Base-by-base conservation (phyloP, 768 basidiomycete genomes). In the Phlebiopsis flavidoalba region DNA sequence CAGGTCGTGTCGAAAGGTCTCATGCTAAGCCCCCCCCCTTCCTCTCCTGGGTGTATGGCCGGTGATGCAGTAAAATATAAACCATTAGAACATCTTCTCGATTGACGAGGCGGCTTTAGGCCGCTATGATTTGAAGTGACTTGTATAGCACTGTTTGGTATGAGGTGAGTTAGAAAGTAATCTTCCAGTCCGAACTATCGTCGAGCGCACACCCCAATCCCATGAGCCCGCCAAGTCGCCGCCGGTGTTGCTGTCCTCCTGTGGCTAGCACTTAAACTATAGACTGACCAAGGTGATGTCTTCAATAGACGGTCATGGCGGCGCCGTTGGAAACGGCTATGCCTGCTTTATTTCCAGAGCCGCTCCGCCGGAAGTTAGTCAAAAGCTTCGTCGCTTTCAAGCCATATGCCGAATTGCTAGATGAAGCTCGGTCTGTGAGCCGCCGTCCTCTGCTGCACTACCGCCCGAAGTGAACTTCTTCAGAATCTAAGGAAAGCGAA, bases 341-440 rank as follows among this genome's bases (percentile, higher is more conserved):
- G n/a, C 91, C 67, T 95, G 93, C 75, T 91, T n/a, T 91, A 70
- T 80, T 80, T 10, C 87, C 86, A 11, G 82, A 4, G 84, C 76
- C 3, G 83, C 80, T 8, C 85, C 84, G 19, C 88, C 88, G 24
- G 82, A 79, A 63, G n/a, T 80, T 74, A 66, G 92, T 90, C 65
- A 94, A 89, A 53, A 92, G 73, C 70, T 91, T 88, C 15, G 81
- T 76, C 0, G 86, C 89, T 65, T 95, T 88, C n/a, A n/a, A 0
- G 84, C 83, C 91, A 96, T 93, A 4, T n/a, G 94, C 93, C 72
- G 93, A n/a, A n/a, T n/a, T 73, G 67, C 89, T 88, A n/a, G 73
- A 96, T 86, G n/a, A 61, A 95, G 75, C 71, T 95, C 72, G 43
- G 83, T 84, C 70, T 81, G 78, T 53, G 77, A 79, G 50, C 78